Conservation (phyloP, 768 basidiomycete genomes). For the Termitomyces sp. region DNA sequence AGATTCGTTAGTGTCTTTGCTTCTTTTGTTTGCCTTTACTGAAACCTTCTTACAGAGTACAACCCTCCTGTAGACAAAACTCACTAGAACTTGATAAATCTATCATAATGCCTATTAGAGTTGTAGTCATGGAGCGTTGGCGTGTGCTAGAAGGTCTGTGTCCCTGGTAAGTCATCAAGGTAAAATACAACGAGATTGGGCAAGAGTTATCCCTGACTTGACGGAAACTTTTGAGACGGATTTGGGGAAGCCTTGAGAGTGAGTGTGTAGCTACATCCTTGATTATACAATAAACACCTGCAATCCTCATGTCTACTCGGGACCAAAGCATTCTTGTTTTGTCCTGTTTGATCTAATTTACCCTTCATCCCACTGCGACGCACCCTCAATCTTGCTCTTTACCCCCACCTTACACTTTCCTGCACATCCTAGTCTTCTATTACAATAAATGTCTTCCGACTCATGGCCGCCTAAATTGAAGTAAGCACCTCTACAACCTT, state of each 20-base stretch:
- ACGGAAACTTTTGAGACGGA: no score
- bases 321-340: not conserved
- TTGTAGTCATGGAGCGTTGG: not conserved
- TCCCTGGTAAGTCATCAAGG: not conserved
- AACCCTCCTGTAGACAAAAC: slow-evolving; percentile 53
- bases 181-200: not conserved
- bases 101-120: slow-evolving; percentile 9
- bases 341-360: not conserved
- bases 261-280: not conserved
- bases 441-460: slow-evolving; percentile 57
- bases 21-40: not conserved
- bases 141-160: not conserved
- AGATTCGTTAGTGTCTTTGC: slow-evolving; percentile 59
- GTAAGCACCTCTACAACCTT: slow-evolving; percentile 31
- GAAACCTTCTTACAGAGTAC: slow-evolving; percentile 34
- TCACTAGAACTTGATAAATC: slow-evolving; percentile 37
- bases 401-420: not conserved
- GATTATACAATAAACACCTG: no score
- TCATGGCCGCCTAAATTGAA: slow-evolving; percentile 81
- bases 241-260: not conserved
- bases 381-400: not conserved
- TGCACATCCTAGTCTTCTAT: not conserved
- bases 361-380: not conserved
- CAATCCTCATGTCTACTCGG: not conserved
- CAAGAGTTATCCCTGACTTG: not conserved